Conservation (phyloP, 495 filamentous ascomycete species). For the Platismatia glauca region DNA sequence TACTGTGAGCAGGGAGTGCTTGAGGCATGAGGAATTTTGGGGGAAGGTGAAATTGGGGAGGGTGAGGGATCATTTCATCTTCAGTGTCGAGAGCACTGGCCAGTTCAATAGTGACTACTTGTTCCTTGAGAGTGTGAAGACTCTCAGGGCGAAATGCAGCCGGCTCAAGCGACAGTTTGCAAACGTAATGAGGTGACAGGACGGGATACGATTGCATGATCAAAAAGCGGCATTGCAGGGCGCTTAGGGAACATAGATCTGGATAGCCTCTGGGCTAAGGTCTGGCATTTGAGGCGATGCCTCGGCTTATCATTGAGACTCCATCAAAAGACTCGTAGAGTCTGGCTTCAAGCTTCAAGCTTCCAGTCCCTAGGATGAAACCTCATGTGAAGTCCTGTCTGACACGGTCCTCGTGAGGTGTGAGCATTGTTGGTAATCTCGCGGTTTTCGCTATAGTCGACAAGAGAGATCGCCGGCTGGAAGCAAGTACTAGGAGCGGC, state of each 20-base stretch:
- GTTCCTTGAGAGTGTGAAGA: constrained; percentile 77
- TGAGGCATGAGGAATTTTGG: constrained; percentile 88
- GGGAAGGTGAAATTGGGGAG: constrained; percentile 90
- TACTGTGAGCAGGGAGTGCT: constrained; percentile 85
- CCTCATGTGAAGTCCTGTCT: not conserved
- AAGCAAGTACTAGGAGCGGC: not conserved
- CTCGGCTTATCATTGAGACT: not conserved
- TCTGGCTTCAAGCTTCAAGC: not conserved
- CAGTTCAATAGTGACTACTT: constrained; percentile 86
- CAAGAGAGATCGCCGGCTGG: not conserved
- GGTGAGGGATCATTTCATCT: constrained; percentile 92
- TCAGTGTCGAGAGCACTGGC: constrained; percentile 85
- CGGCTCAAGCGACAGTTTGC: constrained; percentile 54
- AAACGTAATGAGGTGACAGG: constrained; percentile 42
- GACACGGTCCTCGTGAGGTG: not conserved
- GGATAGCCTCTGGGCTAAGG: not conserved
- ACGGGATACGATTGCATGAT: not conserved
- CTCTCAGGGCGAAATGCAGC: constrained; percentile 70
- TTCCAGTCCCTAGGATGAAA: not conserved
- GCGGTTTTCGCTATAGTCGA: not conserved
- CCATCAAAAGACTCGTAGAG: not conserved
- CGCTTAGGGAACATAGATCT: not conserved
- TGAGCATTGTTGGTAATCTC: not conserved
- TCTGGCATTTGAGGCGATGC: not conserved
- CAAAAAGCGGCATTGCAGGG: constrained; percentile 12